Evolutionary conservation across 2,329 filamentous ascomycete genomes (phyloP).

Genomic region (Drechslerella coelobrocha): DNA sequence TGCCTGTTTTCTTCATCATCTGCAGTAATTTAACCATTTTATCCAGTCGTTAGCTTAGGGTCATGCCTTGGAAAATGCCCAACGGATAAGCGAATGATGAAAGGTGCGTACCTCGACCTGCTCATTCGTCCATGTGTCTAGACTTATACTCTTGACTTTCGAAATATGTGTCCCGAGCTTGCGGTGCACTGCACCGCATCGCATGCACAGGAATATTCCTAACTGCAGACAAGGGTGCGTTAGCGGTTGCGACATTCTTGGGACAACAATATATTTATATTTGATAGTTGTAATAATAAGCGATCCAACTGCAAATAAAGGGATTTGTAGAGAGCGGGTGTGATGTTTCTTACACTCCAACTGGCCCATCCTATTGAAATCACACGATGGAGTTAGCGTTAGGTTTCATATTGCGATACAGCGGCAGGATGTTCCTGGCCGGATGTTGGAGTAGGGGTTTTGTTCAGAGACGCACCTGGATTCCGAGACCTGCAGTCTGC

Average conservation of each 20-base stretch:
- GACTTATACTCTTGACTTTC: constrained; percentile 97
- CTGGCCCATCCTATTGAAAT: constrained; percentile 79
- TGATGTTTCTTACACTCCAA: constrained; percentile 77
- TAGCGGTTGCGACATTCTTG: constrained; percentile 51
- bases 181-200: constrained; percentile 91
- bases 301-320: constrained; percentile 1
- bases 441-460: not conserved
- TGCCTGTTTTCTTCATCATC: constrained; percentile 95
- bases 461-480: constrained; percentile 70
- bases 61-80: not conserved
- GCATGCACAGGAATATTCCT: constrained; percentile 96
- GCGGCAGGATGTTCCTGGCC: constrained; percentile 3
- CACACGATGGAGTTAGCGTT: constrained; percentile 54
- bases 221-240: constrained; percentile 64
- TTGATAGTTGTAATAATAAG: constrained; percentile 5
- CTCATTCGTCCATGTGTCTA: constrained; percentile 96
- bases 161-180: constrained; percentile 97
- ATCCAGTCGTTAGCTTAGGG: constrained; percentile 15
- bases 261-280: constrained; percentile 3
- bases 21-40: constrained; percentile 58
- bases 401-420: constrained; percentile 51
- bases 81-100: not conserved
- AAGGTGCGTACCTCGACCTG: constrained; percentile 81
- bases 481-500: constrained; percentile 92
- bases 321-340: constrained; percentile 56